A percentile compares a stretch with the other conserved stretches of the same genome.
phyloP scores from a whole-genome alignment of 2,329 filamentous ascomycete genomes.

The Emmonsia crescens region DNA sequence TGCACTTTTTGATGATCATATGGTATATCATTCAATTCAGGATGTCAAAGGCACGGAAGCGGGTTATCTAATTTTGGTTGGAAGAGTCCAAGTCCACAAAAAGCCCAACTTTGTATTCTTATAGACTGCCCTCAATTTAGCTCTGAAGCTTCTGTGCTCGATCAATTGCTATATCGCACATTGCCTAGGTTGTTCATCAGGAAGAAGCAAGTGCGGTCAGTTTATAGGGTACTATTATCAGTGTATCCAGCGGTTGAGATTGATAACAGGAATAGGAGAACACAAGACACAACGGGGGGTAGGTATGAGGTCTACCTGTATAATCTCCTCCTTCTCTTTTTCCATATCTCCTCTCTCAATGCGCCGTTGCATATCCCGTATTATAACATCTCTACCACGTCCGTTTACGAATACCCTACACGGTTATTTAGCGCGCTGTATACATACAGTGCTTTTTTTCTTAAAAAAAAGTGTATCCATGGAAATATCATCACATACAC shows the following conservation, averaged over 20 bases:
- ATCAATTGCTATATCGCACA: slow-evolving; percentile 83
- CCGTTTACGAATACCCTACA: slow-evolving; percentile 75
- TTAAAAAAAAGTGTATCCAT: neutral
- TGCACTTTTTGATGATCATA: neutral
- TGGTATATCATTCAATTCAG: neutral
- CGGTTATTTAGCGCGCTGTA: neutral
- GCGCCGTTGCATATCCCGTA: slow-evolving; percentile 67
- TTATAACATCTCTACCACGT: slow-evolving; percentile 58
- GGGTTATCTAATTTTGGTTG: neutral
- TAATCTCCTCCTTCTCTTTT: slow-evolving; percentile 60
- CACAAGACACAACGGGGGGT: slow-evolving; percentile 2
- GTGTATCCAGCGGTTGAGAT: neutral
- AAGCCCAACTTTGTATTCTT: slow-evolving; percentile 5
- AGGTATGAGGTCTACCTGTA: slow-evolving; percentile 49
- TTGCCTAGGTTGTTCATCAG: slow-evolving; percentile 43
- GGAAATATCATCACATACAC: slow-evolving; percentile 40
- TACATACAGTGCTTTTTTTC: slow-evolving; percentile 5
- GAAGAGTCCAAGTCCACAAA: neutral
- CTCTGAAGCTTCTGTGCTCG: slow-evolving; percentile 53
- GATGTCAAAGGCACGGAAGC: neutral
- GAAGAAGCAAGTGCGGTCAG: neutral
- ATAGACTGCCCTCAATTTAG: neutral
- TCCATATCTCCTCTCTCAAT: slow-evolving; percentile 58
- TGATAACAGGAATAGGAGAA: slow-evolving; percentile 4
- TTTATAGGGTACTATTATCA: neutral